Conservation (phyloP, 1,139 yeast species). For the Yamadazyma trypodendri region DNA sequence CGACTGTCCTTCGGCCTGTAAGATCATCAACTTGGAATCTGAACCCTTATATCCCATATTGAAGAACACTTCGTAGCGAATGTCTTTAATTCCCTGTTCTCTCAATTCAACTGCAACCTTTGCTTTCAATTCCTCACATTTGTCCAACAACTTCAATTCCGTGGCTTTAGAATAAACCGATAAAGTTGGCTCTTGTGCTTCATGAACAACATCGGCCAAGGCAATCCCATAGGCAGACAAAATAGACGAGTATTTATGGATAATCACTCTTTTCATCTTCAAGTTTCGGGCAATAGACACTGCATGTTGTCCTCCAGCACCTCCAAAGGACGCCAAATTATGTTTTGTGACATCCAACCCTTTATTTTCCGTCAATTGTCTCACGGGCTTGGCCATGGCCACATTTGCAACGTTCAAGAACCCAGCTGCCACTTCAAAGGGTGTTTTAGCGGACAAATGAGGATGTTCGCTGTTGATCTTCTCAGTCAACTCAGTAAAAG, state of each 20-base stretch:
- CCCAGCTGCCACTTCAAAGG: conserved; percentile 22
- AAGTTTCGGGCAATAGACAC: conserved; percentile 18
- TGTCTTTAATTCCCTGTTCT: conserved; percentile 21
- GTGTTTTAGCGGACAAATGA: conserved; percentile 20
- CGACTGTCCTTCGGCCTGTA: conserved; percentile 18
- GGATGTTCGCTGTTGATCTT: conserved; percentile 43
- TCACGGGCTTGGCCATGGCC: conserved; percentile 22
- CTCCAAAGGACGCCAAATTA: conserved; percentile 22
- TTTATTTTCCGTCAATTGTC: conserved; percentile 21
- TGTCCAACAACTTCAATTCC: conserved; percentile 13
- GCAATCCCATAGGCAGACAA: conserved; percentile 25
- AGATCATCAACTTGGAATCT: conserved; percentile 20
- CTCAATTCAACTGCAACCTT: conserved; percentile 12
- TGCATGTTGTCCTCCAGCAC: conserved; percentile 26
- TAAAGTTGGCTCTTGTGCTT: conserved; percentile 19
- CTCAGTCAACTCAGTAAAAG: conserved; percentile 40
- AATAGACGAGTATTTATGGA: conserved; percentile 22
- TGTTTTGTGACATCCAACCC: conserved; percentile 23
- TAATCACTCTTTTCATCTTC: conserved; percentile 20
- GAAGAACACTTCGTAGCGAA: conserved; percentile 16
- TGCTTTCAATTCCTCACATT: conserved; percentile 14
- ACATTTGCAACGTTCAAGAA: conserved; percentile 22
- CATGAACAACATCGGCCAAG: conserved; percentile 20
- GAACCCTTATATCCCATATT: conserved; percentile 24
- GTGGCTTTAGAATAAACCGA: conserved; percentile 11